Conservation (phyloP, 129 eudicot species). For the Dittrichia graveolens region DNA sequence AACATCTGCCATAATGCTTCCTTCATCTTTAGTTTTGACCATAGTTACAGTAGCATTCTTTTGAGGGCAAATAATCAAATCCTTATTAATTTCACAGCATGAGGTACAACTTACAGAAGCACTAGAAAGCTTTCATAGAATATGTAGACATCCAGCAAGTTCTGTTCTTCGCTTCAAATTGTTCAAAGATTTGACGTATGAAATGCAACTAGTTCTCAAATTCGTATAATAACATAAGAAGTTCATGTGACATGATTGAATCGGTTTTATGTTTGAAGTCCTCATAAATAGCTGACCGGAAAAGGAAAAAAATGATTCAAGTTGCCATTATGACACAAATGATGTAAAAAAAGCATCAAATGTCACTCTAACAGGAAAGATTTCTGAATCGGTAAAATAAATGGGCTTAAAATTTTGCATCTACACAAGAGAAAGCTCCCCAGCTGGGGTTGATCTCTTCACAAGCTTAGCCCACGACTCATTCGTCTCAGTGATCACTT, state of each 20-base stretch:
- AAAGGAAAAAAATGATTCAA: slow-evolving; percentile 2
- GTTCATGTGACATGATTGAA: slow-evolving; percentile 2
- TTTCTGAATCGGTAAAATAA: slow-evolving; percentile 11
- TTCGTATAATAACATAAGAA: slow-evolving; percentile 2
- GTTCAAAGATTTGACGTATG: too few species aligned
- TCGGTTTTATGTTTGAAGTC: slow-evolving; percentile 22
- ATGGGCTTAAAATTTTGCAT: slow-evolving; percentile 15
- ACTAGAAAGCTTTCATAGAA: too few species aligned
- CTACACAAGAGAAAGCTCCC: slow-evolving; percentile 91
- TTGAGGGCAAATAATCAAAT: too few species aligned
- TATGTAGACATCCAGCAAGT: too few species aligned
- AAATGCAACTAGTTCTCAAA: too few species aligned
- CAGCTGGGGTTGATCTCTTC: slow-evolving; percentile 82
- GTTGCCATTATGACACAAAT: slow-evolving; percentile 28
- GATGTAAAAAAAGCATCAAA: slow-evolving; percentile 31
- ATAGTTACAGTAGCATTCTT: too few species aligned
- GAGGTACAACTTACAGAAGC: too few species aligned
- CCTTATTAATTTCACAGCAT: too few species aligned
- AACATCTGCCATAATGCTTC: too few species aligned
- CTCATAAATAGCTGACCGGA: slow-evolving; percentile 9
- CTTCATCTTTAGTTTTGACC: too few species aligned
- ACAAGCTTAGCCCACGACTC: slow-evolving; percentile 97
- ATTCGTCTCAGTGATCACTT: slow-evolving; percentile 86
- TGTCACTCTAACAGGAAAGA: slow-evolving; percentile 27
- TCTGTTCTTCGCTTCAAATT: too few species aligned